phyloP scores from a whole-genome alignment of 805 yeast genomes.

The Isabelozyma pseudorhagii region DNA sequence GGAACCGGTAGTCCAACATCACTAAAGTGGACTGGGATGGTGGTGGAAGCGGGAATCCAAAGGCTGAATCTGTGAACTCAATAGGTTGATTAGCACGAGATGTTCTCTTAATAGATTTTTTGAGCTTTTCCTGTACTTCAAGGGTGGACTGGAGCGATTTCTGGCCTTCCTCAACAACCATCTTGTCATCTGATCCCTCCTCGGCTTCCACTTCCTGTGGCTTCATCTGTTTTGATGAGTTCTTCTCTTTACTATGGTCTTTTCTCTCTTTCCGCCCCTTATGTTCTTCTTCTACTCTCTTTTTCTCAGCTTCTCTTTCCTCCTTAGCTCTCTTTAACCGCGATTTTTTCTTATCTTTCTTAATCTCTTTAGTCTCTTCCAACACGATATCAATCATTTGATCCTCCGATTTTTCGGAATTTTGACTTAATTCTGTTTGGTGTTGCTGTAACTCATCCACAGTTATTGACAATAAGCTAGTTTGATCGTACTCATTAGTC shows the following conservation, averaged over 20 bases:
- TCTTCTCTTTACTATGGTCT: neutral
- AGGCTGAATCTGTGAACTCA: conserved; percentile 68
- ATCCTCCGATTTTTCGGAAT: neutral
- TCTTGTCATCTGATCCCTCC: neutral
- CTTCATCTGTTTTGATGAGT: neutral
- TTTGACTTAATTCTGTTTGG: neutral
- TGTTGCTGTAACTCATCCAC: neutral
- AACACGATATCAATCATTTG: neutral
- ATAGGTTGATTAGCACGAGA: conserved; percentile 45
- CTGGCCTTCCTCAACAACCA: conserved; percentile 11
- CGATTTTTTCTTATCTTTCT: neutral
- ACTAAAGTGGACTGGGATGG: conserved; percentile 71
- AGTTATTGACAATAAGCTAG: neutral
- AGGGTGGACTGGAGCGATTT: conserved; percentile 29
- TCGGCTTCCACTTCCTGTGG: neutral
- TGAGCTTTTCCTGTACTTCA: conserved; percentile 43
- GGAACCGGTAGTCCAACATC: conserved; percentile 83
- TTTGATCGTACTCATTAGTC: neutral
- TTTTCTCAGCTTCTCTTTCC: neutral
- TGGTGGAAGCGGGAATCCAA: conserved; percentile 85
- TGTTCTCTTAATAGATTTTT: conserved; percentile 37
- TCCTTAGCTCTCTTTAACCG: neutral
- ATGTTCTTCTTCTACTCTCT: neutral
- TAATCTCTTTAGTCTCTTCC: conserved; percentile 2
- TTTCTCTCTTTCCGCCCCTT: neutral